Evolutionary conservation across 176 grass and related monocot species (phyloP).

Genomic region (Zea luxurians): DNA sequence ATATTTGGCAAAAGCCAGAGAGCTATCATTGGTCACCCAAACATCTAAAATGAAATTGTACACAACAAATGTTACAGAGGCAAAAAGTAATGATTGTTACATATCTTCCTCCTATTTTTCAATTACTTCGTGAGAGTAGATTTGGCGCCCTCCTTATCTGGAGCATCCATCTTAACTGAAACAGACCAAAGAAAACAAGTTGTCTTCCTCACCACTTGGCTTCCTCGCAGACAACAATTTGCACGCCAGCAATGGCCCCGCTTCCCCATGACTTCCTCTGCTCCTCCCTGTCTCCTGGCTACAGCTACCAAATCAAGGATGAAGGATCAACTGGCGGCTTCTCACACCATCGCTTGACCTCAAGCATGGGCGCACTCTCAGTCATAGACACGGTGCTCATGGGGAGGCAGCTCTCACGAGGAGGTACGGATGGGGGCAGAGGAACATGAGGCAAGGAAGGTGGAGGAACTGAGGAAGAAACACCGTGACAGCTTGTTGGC

Average conservation of each 20-base stretch:
- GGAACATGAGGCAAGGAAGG: too few species aligned
- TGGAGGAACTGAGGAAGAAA: too few species aligned
- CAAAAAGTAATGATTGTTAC: neutral
- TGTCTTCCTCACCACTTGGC: neutral
- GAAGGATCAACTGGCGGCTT: neutral
- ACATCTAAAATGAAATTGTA: neutral
- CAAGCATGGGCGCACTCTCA: neutral
- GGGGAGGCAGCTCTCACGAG: too few species aligned
- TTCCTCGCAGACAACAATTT: neutral
- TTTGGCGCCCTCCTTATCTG: neutral
- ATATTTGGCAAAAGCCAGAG: neutral
- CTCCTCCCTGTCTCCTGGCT: neutral
- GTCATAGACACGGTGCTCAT: neutral
- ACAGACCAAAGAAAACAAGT: neutral
- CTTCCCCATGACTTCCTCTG: neutral
- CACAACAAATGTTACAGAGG: neutral
- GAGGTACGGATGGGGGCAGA: too few species aligned
- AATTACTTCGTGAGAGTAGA: neutral
- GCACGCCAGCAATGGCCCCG: neutral
- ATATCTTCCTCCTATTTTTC: neutral
- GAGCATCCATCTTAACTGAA: neutral
- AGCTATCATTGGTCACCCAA: neutral
- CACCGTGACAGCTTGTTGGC: too few species aligned
- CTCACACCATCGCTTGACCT: neutral
- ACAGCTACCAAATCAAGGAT: neutral